Percentiles rank a stretch among this genome's conserved stretches.
Conservation (phyloP, 164 flowering plant species). For the Vitis amurensis region DNA sequence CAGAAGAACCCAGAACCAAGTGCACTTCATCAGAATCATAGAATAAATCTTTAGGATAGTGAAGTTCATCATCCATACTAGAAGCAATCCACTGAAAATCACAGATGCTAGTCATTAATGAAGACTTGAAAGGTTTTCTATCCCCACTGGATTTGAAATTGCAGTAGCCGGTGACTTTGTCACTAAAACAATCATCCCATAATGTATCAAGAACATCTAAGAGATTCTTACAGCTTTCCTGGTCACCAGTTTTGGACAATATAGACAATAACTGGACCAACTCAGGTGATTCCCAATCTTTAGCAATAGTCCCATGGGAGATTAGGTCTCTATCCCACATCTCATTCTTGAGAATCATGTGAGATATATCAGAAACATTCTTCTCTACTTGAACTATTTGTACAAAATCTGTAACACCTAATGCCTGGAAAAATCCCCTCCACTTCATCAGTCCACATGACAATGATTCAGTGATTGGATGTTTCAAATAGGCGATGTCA, state of each 20-base stretch:
- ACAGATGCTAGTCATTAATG: conserved; percentile 50
- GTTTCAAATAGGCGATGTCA: conserved; percentile 61
- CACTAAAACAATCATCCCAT: conserved; percentile 73
- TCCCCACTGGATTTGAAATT: conserved; percentile 28
- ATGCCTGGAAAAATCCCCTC: conserved; percentile 70
- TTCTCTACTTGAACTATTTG: conserved; percentile 56
- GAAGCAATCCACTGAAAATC: conserved; percentile 69
- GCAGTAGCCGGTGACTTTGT: conserved; percentile 50
- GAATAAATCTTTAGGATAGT: conserved; percentile 75
- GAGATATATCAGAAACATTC: conserved; percentile 37
- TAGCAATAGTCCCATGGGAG: conserved; percentile 33
- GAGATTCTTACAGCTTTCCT: conserved; percentile 52
- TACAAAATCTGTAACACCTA: conserved; percentile 89
- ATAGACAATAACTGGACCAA: conserved; percentile 46
- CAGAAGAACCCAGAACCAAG: conserved; percentile 64
- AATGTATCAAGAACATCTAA: conserved; percentile 70
- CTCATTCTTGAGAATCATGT: conserved; percentile 18
- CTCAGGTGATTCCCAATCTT: conserved; percentile 90
- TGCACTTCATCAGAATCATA: conserved; percentile 76
- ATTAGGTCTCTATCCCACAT: conserved; percentile 25
- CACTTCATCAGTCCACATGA: conserved; percentile 49
- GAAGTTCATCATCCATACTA: conserved; percentile 59
- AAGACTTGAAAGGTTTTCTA: conserved; percentile 48
- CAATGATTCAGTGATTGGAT: conserved; percentile 40
- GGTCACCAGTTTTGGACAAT: conserved; percentile 41